Evolutionary conservation across 176 grass and related monocot species (phyloP).

Genomic region (Cenchrus americanus): DNA sequence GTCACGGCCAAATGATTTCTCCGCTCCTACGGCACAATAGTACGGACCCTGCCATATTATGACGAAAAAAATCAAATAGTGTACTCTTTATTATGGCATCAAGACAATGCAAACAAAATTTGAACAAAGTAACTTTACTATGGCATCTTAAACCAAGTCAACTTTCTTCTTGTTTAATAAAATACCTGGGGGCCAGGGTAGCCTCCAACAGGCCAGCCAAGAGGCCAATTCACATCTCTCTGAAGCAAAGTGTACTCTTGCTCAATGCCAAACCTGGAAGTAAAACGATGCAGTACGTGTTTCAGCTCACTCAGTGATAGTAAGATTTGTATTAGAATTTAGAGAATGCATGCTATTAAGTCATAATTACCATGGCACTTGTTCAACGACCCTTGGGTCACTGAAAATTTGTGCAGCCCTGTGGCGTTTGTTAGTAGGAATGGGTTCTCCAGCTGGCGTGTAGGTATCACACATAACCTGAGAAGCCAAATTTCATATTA

Average conservation of each 20-base stretch:
- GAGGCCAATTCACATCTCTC: conserved; percentile 90
- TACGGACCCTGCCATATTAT: conserved; percentile 82
- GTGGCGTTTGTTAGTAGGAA: conserved; percentile 80
- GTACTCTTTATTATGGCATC: not conserved
- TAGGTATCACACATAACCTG: conserved; percentile 87
- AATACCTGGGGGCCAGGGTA: conserved; percentile 97
- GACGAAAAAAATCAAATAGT: not conserved
- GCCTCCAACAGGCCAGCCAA: conserved; percentile 97
- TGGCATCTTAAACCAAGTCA: conserved; percentile 6
- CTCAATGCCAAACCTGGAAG: conserved; percentile 90
- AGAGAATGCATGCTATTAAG: not conserved
- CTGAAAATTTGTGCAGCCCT: conserved; percentile 81
- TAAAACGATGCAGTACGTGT: not conserved
- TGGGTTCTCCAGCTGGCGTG: conserved; percentile 71
- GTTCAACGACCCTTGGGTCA: conserved; percentile 67
- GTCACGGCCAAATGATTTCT: conserved; percentile 98
- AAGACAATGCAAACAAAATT: conserved; percentile 6
- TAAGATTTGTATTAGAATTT: not conserved
- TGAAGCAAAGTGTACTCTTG: conserved; percentile 98
- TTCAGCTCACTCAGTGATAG: not conserved
- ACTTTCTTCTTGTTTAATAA: conserved; percentile 3
- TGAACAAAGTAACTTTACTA: not conserved
- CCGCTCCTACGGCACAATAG: conserved; percentile 89
- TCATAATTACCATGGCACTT: conserved; percentile 86
- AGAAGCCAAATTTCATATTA: not conserved